Evolutionary conservation across 306 rosid genomes (phyloP), one percentile per base, ranked within the genome.

Genomic region (Ammopiptanthus mongolicus): DNA sequence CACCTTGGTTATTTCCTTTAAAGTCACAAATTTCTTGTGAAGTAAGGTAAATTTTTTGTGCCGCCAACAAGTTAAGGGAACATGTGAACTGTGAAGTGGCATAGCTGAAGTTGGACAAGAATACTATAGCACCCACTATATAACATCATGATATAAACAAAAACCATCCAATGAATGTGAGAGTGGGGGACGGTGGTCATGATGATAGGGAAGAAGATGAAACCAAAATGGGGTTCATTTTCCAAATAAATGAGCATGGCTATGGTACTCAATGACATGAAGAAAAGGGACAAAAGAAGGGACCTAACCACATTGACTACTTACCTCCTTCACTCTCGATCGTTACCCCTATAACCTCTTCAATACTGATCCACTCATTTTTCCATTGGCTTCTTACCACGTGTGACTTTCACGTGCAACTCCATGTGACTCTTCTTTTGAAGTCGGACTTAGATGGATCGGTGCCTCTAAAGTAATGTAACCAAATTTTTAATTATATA

Each of bases 281-380:
- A 84, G 89, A 87, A 91, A 89, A 84, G 68, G 44, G 86, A 81
- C 90, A 88, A 88, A 84, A 77, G 33, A 77, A 81, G 84, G 86
- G 83, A 89, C 97, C 96, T 89, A 89, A 93, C 91, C 55, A 72
- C 75, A 87, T 91, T 91, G 89, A 93, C 97, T 85, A 81, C 76
- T 80, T 68, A 80, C 53, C 78, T 80, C 75, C 58, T 69, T 66
- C 81, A 73, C 58, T n/a, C 77, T 37, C n/a, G n/a, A n/a, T 61
- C 60, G 23, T 68, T 59, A 74, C 69, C 33, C 33, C 71, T 55
- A 21, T 73, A 73, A 77, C 82, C 61, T 66, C 79, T 80, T 52
- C 84, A 62, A 41, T 71, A 31, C 21, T n/a, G n/a, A n/a, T n/a
- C 63, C 77, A 52, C 66, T 80, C 83, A 76, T 83, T 47, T 59